Evolutionary conservation across 2,329 filamentous ascomycete species (phyloP), one percentile per base, ranked within the genome.

Genomic region (Sordariomycetes sp.): DNA sequence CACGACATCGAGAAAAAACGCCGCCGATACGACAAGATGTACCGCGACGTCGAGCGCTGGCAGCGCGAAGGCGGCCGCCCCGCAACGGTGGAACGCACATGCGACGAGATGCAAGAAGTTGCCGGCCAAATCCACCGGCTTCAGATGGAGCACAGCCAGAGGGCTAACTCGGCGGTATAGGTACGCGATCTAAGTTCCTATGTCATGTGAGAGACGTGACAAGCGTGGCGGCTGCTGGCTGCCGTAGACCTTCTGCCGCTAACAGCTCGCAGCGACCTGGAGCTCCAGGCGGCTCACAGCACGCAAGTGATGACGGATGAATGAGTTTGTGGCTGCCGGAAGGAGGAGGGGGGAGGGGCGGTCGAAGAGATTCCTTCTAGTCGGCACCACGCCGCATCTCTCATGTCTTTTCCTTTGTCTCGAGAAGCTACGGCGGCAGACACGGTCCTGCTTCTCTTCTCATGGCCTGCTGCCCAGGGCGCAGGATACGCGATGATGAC

Each of bases 1-100:
- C 80, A 86, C 51, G 87, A 92, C 61, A 86, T 88, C 46, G 81
- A 87, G 52, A 88, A 83, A 61, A 94, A 94, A 64, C 64, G 73
- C 51, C 77, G 86, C 36, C 79, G 84, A 42, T 73, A 79, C 51
- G 66, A 68, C 51, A 86, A 86, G 61, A 85, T 93, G 68, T 55
- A 70, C 30, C 73, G 78, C 37, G 82, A 88, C 50, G 73, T 93
- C 51, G 63, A 70, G 44, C 80, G 87, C 40, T 94, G 87, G 87
- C 66, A 70, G 49, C 69, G 68, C 31, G 85, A 92, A 58, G 81
- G 82, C 40, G 82, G 83, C 57, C 76, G 82, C 34, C 68, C 67
- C 42, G 81, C 82, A 33, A 79, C 83, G 35, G 82, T 93, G 53
- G 75, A 79, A 54, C 73, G 75, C 43, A 75, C 88, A 39, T 68